phyloP scores from a whole-genome alignment of 2,329 filamentous ascomycete species.

The Aspergillus candidus region DNA sequence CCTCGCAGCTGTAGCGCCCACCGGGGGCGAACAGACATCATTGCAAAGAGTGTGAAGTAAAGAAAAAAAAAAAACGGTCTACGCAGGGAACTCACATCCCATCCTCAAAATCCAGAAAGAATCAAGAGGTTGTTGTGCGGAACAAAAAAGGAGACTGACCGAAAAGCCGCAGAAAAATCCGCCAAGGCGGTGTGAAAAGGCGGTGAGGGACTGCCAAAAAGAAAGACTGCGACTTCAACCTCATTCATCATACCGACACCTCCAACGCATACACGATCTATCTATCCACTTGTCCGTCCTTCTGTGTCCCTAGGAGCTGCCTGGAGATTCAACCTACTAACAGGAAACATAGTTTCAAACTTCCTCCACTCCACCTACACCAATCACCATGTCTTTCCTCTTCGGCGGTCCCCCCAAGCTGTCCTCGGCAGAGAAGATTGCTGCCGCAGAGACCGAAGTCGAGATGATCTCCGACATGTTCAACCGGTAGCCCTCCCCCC shows the following conservation, averaged over 20 bases:
- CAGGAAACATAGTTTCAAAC: not conserved
- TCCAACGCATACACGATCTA: not conserved
- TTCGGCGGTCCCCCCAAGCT: conserved; percentile 72
- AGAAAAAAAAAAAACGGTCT: conserved; percentile 4
- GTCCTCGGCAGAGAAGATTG: conserved; percentile 94
- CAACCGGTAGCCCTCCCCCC: conserved; percentile 63
- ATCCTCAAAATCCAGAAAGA: conserved; percentile 6
- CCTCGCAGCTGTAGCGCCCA: conserved; percentile 29
- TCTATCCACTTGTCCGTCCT: not conserved
- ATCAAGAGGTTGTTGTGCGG: conserved; percentile 13
- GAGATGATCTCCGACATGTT: conserved; percentile 98
- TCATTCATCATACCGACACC: conserved; percentile 8
- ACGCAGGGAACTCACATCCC: too few species aligned
- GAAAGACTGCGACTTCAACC: conserved; percentile 7
- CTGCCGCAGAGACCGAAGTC: conserved; percentile 91
- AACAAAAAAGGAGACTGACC: conserved; percentile 4
- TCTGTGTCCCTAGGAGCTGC: not conserved
- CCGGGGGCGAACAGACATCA: conserved; percentile 31
- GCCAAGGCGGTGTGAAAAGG: conserved; percentile 15
- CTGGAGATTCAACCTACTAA: too few species aligned
- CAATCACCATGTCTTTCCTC: conserved; percentile 62
- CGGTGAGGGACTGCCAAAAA: conserved; percentile 19
- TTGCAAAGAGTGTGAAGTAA: conserved; percentile 11
- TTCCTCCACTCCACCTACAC: not conserved
- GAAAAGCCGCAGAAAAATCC: conserved; percentile 10